Evolutionary conservation across 108 stramenopile genomes (phyloP).

Genomic region (Skeletonema marinoi): DNA sequence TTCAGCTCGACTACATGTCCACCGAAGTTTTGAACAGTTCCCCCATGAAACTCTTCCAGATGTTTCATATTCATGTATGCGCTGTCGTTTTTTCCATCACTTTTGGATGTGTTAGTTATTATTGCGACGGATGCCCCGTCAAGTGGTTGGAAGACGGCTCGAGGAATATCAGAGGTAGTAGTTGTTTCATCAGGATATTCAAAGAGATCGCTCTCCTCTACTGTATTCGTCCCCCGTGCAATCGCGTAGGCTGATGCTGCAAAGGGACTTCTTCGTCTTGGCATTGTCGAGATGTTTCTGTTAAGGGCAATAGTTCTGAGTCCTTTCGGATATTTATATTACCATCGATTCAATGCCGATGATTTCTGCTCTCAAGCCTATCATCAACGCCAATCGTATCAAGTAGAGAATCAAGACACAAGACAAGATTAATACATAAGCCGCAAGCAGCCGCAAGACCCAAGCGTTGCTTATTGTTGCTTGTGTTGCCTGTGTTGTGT

Average conservation of each 20-base stretch:
- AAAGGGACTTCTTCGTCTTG: background rate
- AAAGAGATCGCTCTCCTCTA: background rate
- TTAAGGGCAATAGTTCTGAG: too few relatives aligned
- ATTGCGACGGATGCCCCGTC: conserved; percentile 25
- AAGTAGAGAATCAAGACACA: too few relatives aligned
- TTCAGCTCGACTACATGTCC: conserved; percentile 14
- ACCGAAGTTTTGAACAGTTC: conserved; percentile 21
- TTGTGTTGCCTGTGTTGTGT: too few relatives aligned
- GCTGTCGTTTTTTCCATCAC: conserved; percentile 1
- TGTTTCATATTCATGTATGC: conserved; percentile 12
- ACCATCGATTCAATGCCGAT: too few relatives aligned
- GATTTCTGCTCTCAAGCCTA: too few relatives aligned
- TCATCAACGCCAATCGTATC: too few relatives aligned
- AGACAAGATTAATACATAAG: too few relatives aligned
- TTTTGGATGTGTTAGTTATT: conserved; percentile 12
- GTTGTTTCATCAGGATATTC: conserved; percentile 3
- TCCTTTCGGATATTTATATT: too few relatives aligned
- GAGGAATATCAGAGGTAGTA: background rate
- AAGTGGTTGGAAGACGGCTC: conserved; percentile 17
- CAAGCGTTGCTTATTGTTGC: too few relatives aligned
- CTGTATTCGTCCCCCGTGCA: background rate
- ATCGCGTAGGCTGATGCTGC: background rate
- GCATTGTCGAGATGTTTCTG: background rate
- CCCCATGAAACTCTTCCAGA: conserved; percentile 20
- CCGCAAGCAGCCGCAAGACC: too few relatives aligned